Percentiles rank a stretch among this genome's conserved stretches.
Conservation (phyloP, 2,329 filamentous ascomycete genomes). For the Colletotrichum tabaci region DNA sequence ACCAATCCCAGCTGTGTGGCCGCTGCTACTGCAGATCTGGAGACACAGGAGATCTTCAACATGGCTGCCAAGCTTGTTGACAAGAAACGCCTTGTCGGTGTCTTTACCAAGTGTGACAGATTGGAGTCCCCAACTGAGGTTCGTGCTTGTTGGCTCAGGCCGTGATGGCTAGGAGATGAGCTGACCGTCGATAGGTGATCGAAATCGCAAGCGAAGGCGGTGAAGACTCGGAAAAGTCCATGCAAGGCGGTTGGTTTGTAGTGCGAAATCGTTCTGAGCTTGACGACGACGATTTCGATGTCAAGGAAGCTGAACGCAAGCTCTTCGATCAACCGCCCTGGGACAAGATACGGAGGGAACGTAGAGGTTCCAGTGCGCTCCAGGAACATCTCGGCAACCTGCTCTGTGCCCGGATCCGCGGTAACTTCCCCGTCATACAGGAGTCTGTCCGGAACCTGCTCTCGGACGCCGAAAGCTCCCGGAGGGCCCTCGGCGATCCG, state of each 20-base stretch:
- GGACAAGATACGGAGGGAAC: slow-evolving; percentile 45
- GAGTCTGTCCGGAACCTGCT: slow-evolving; percentile 46
- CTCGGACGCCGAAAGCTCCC: slow-evolving; percentile 29
- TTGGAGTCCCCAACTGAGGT: slow-evolving; percentile 44
- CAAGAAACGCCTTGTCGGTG: slow-evolving; percentile 51
- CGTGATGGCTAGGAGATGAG: too few relatives aligned
- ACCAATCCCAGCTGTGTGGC: slow-evolving; percentile 50
- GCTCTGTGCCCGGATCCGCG: slow-evolving; percentile 53
- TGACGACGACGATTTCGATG: slow-evolving; percentile 47
- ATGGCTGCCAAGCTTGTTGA: slow-evolving; percentile 49
- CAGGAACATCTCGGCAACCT: slow-evolving; percentile 50
- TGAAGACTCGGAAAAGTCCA: slow-evolving; percentile 16
- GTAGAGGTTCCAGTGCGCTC: slow-evolving; percentile 50
- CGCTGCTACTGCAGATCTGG: slow-evolving; percentile 51
- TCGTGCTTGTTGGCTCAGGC: too few relatives aligned
- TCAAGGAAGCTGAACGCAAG: slow-evolving; percentile 46
- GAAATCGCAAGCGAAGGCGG: slow-evolving; percentile 31
- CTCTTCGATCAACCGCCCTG: slow-evolving; percentile 50
- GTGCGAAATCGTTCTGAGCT: slow-evolving; percentile 51
- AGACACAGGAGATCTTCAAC: slow-evolving; percentile 49
- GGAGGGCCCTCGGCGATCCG: slow-evolving; percentile 46
- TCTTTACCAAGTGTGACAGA: slow-evolving; percentile 57
- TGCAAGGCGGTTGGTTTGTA: slow-evolving; percentile 53
- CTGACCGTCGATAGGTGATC: slow-evolving; percentile 17
- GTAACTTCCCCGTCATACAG: slow-evolving; percentile 51